Percentiles rank a stretch among this genome's conserved stretches.
phyloP scores from a whole-genome alignment of 257 asterid genomes.

The Cordia subcordata region DNA sequence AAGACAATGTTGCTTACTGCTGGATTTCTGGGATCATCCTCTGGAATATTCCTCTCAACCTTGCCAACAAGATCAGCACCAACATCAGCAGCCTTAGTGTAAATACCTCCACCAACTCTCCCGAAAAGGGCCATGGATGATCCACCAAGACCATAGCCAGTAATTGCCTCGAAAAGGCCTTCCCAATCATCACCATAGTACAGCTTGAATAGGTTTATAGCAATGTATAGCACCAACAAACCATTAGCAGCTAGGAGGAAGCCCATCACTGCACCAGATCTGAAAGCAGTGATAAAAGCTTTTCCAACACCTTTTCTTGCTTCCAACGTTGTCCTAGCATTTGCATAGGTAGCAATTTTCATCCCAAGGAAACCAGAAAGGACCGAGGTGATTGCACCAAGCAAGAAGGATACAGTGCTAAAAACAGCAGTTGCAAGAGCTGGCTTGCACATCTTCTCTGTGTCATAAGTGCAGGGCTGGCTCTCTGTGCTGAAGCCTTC shows the following conservation, averaged over 20 bases:
- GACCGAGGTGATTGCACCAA: slow-evolving; percentile 83
- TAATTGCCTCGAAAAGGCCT: slow-evolving; percentile 83
- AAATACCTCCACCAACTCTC: slow-evolving; percentile 93
- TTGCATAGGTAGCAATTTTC: slow-evolving; percentile 93
- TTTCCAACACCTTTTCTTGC: slow-evolving; percentile 80
- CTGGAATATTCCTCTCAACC: slow-evolving; percentile 53
- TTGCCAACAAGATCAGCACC: slow-evolving; percentile 57
- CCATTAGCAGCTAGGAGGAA: slow-evolving; percentile 93
- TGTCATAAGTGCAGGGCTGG: slow-evolving; percentile 31
- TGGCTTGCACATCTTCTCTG: slow-evolving; percentile 32
- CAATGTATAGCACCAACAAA: slow-evolving; percentile 67
- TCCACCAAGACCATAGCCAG: slow-evolving; percentile 93
- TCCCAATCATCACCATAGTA: slow-evolving; percentile 93
- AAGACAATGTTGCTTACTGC: slow-evolving; percentile 28
- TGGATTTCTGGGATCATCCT: slow-evolving; percentile 51
- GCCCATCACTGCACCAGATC: slow-evolving; percentile 92
- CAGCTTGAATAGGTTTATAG: slow-evolving; percentile 73
- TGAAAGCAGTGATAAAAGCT: slow-evolving; percentile 35
- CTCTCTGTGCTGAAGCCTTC: slow-evolving; percentile 68
- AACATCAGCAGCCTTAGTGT: slow-evolving; percentile 65
- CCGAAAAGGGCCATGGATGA: slow-evolving; percentile 95
- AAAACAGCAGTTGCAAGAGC: slow-evolving; percentile 78
- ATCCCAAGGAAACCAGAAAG: slow-evolving; percentile 89
- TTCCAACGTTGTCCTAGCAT: slow-evolving; percentile 88
- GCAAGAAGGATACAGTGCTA: slow-evolving; percentile 77